These are phyloP conservation scores for Melastoma candidum DNA, from an alignment of 441 rosid species.

Conservation along the genomic window DNA sequence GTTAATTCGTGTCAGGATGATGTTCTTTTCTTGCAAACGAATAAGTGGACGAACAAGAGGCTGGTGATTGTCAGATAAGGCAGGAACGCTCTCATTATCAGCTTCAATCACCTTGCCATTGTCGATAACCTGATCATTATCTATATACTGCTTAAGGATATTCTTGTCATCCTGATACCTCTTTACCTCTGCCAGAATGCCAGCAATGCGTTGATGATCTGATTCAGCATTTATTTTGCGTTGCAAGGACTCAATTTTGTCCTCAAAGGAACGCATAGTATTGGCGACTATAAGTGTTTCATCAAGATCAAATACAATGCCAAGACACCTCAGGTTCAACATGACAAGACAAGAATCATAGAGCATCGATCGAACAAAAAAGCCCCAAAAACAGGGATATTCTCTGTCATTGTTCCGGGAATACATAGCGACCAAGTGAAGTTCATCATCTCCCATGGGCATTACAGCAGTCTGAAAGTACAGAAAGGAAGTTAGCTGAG, in stretches of 20 bases:
- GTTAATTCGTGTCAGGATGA: conserved; percentile 86
- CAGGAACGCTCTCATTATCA: conserved; percentile 66
- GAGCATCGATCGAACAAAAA: conserved; percentile 57
- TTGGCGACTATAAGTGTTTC: conserved; percentile 93
- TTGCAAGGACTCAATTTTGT: conserved; percentile 67
- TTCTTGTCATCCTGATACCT: conserved; percentile 86
- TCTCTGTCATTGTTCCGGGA: conserved; percentile 38
- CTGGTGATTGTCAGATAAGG: conserved; percentile 71
- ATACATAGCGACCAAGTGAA: conserved; percentile 91
- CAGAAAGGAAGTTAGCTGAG: not conserved
- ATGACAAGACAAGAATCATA: conserved; percentile 73
- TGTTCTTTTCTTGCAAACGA: conserved; percentile 74
- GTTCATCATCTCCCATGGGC: conserved; percentile 67
- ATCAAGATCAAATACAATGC: conserved; percentile 95
- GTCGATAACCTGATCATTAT: conserved; percentile 81
- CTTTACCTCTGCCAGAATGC: conserved; percentile 73
- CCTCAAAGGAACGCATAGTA: conserved; percentile 93
- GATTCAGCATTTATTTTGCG: conserved; percentile 60
- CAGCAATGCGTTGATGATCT: conserved; percentile 67
- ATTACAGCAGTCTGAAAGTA: conserved; percentile 76
- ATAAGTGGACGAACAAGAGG: conserved; percentile 74
- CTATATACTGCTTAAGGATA: conserved; percentile 81
- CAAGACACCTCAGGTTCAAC: conserved; percentile 89
- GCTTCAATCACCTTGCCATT: conserved; percentile 74
- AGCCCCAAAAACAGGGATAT: conserved; percentile 87